These are phyloP conservation scores for Pythium brachiatum DNA, from an alignment of 352 stramenopile species.

Conservation along the genomic window DNA sequence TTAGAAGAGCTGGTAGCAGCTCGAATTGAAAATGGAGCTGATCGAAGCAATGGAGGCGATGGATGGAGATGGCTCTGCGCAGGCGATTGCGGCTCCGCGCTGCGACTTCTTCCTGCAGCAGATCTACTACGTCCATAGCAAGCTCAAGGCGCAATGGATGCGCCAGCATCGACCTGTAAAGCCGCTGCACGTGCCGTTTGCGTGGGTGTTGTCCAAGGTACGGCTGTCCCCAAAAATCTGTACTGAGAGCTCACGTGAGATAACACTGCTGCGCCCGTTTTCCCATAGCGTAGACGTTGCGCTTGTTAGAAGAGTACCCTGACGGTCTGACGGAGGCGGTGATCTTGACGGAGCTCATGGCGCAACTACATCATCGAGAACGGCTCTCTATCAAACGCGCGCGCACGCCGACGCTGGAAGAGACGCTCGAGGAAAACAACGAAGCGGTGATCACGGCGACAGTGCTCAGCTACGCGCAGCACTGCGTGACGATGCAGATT, in stretches of 20 bases:
- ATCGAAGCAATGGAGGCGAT: constrained; percentile 54
- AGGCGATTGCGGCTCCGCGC: not conserved
- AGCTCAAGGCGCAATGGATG: constrained; percentile 40
- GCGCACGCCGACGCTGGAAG: constrained; percentile 16
- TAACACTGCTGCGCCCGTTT: not conserved
- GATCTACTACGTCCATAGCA: constrained; percentile 36
- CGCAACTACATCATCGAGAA: constrained; percentile 38
- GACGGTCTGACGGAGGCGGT: constrained; percentile 65
- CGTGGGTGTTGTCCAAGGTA: constrained; percentile 59
- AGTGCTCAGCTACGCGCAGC: constrained; percentile 32
- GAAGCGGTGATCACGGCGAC: constrained; percentile 37
- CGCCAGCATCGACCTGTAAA: constrained; percentile 25
- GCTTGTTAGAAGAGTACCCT: constrained; percentile 59
- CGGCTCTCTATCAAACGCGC: constrained; percentile 14
- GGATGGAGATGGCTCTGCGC: constrained; percentile 20
- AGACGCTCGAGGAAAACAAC: constrained; percentile 41
- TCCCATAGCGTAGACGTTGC: constrained; percentile 34
- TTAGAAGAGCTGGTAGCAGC: not conserved
- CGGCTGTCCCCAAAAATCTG: not conserved
- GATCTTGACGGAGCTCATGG: constrained; percentile 56
- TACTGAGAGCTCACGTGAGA: not conserved
- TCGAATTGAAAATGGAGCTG: constrained; percentile 42
- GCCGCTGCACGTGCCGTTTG: constrained; percentile 38
- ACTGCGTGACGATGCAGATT: constrained; percentile 39
- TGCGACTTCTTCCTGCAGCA: constrained; percentile 51